Conservation (phyloP, 1,284 basidiomycete species). For the Boletellus deceptivus region DNA sequence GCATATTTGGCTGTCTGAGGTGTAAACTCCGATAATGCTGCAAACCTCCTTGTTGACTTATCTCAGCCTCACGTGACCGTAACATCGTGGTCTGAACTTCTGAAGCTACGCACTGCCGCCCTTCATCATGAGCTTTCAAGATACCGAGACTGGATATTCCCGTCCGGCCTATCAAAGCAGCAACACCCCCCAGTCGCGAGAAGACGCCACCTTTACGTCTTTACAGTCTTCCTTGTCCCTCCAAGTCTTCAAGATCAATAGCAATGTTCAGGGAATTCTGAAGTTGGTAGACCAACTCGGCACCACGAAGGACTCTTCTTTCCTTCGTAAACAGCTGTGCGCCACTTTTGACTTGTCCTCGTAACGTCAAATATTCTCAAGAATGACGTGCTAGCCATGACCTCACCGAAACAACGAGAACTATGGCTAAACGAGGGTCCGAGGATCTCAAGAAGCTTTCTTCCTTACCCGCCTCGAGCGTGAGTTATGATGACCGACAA, state of each 20-base stretch:
- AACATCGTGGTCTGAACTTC: no score
- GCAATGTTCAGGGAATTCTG: conserved; percentile 93
- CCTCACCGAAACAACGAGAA: conserved; percentile 89
- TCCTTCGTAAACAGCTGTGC: conserved; percentile 77
- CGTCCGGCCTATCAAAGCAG: conserved; percentile 44
- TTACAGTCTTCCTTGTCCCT: conserved; percentile 87
- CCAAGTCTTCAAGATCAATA: conserved; percentile 98
- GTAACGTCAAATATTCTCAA: conserved; percentile 1
- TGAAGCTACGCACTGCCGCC: neutral
- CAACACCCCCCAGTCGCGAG: conserved; percentile 50
- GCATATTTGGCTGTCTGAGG: no score
- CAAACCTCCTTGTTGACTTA: no score
- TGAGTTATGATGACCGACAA: conserved; percentile 35
- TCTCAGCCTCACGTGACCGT: no score
- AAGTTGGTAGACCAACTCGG: conserved; percentile 92
- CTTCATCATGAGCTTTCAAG: conserved; percentile 70
- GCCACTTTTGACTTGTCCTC: conserved; percentile 30
- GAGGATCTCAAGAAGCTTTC: conserved; percentile 89
- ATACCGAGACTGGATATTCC: conserved; percentile 65
- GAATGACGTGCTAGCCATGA: conserved; percentile 58
- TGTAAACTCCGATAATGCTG: no score
- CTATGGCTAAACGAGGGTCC: conserved; percentile 91
- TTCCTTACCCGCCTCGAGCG: conserved; percentile 61
- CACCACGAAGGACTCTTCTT: conserved; percentile 71
- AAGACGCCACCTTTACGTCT: conserved; percentile 72